These are phyloP conservation scores for Ceratocystis colombiana DNA, from an alignment of 2,329 filamentous ascomycete species.

Conservation along the genomic window DNA sequence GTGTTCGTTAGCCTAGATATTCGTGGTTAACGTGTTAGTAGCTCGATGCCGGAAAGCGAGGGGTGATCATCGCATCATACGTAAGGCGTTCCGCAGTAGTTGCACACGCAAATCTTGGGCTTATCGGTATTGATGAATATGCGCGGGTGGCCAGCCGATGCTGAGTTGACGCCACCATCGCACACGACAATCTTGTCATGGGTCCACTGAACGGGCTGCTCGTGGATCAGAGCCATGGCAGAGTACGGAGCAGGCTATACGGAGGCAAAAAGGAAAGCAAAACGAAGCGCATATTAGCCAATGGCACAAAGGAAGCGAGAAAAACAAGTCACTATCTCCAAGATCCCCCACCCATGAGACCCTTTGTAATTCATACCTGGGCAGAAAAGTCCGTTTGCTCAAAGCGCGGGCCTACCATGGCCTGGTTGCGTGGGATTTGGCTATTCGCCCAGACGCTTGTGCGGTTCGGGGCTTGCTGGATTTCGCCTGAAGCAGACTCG, in stretches of 20 bases:
- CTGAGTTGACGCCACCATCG: slow-evolving; percentile 81
- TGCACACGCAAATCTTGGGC: slow-evolving; percentile 81
- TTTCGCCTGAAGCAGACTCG: slow-evolving; percentile 39
- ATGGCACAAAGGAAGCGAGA: neutral
- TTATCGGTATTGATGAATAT: slow-evolving; percentile 99
- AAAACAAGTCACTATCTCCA: neutral
- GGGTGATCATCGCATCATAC: slow-evolving; percentile 46
- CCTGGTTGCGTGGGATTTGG: slow-evolving; percentile 68
- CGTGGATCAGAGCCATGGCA: slow-evolving; percentile 92
- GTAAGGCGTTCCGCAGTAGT: slow-evolving; percentile 87
- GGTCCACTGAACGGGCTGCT: slow-evolving; percentile 87
- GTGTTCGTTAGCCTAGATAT: slow-evolving; percentile 70
- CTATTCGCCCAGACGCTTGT: slow-evolving; percentile 69
- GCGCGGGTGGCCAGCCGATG: slow-evolving; percentile 75
- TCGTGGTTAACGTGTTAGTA: slow-evolving; percentile 9
- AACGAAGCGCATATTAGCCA: slow-evolving; percentile 11
- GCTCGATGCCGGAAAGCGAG: neutral
- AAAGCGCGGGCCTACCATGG: slow-evolving; percentile 90
- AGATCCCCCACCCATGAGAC: slow-evolving; percentile 7
- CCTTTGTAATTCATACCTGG: slow-evolving; percentile 54
- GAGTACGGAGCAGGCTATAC: slow-evolving; percentile 72
- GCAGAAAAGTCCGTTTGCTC: slow-evolving; percentile 91
- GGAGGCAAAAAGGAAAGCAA: neutral
- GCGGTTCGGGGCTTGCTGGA: slow-evolving; percentile 76
- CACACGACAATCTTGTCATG: slow-evolving; percentile 73